Evolutionary conservation across 352 stramenopile genomes (phyloP).

Genomic region (Phytophthora vignae): DNA sequence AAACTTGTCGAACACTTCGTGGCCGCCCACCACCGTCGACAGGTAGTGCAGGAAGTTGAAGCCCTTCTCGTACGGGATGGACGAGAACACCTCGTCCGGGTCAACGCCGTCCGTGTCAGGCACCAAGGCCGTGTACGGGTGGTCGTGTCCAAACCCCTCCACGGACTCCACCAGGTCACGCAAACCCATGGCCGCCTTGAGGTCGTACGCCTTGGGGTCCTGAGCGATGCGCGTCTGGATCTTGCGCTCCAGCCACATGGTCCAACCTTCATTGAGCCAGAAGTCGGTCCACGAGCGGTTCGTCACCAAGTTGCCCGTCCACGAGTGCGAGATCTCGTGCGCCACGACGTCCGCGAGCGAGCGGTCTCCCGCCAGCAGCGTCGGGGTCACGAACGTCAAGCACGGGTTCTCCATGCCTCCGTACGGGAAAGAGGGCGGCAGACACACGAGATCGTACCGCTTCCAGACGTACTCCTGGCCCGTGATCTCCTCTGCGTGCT

Average conservation of each 20-base stretch:
- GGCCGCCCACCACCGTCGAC: conserved; percentile 55
- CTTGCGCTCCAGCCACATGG: conserved; percentile 97
- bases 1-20: conserved; percentile 82
- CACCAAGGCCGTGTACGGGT: conserved; percentile 92
- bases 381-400: conserved; percentile 98
- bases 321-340: conserved; percentile 97
- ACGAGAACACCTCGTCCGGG: conserved; percentile 96
- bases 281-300: conserved; percentile 97
- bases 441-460: conserved; percentile 97
- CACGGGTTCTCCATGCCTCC: conserved; percentile 86
- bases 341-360: conserved; percentile 97
- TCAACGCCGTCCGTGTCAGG: conserved; percentile 90
- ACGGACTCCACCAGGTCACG: conserved; percentile 54
- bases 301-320: conserved; percentile 98
- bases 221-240: conserved; percentile 88
- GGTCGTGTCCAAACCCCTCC: conserved; percentile 56
- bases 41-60: conserved; percentile 89
- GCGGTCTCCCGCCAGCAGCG: conserved; percentile 93
- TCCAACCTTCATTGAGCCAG: conserved; percentile 99
- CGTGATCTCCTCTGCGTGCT: conserved; percentile 93
- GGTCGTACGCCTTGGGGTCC: conserved; percentile 57
- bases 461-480: conserved; percentile 95
- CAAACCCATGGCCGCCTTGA: conserved; percentile 62
- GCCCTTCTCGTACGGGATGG: conserved; percentile 97
- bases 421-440: conserved; percentile 95